Evolutionary conservation across 768 basidiomycete genomes (phyloP).

Genomic region (Sistotremastrum niveocremeum): DNA sequence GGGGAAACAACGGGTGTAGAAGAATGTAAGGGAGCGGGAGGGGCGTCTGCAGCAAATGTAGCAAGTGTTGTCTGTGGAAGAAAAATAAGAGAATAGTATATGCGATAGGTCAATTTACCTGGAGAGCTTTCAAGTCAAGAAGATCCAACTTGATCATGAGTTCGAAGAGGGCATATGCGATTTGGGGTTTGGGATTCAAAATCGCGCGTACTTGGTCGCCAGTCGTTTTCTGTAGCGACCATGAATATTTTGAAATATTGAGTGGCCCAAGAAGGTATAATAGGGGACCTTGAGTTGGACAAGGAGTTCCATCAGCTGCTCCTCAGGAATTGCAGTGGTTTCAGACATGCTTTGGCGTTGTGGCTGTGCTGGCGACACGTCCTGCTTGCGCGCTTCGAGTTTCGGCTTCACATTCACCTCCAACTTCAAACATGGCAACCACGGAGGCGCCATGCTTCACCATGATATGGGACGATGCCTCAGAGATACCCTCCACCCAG

Average conservation of each 20-base stretch:
- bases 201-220: conserved; percentile 55
- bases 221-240: conserved; percentile 47
- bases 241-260: neutral
- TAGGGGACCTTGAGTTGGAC: conserved; percentile 48
- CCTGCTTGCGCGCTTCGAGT: no score
- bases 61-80: no score
- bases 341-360: no score
- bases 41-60: no score
- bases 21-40: no score
- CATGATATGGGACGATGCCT: conserved; percentile 56
- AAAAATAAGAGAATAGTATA: no score
- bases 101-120: conserved; percentile 27
- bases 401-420: neutral
- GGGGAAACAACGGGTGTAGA: no score
- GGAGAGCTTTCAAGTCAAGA: conserved; percentile 60
- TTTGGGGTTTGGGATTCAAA: conserved; percentile 58
- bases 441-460: conserved; percentile 65
- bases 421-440: conserved; percentile 16
- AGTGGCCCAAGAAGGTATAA: neutral
- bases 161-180: conserved; percentile 62
- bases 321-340: conserved; percentile 30
- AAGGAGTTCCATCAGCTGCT: conserved; percentile 61
- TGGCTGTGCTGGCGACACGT: no score
- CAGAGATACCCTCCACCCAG: conserved; percentile 64
- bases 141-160: conserved; percentile 71